Evolutionary conservation across 1,284 basidiomycete genomes (phyloP).

Genomic region (Heterobasidion annosum): DNA sequence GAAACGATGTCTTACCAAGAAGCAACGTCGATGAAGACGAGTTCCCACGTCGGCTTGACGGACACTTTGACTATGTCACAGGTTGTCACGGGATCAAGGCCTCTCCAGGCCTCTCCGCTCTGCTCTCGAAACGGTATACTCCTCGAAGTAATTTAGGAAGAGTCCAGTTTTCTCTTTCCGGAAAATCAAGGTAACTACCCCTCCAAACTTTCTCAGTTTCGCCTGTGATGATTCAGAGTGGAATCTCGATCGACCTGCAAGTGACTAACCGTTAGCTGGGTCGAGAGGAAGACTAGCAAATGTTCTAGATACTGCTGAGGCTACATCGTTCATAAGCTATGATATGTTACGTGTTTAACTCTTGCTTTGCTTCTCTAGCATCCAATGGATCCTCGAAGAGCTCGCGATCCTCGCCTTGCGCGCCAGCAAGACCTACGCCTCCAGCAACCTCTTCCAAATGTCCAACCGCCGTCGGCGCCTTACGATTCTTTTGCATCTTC

Average conservation of each 20-base stretch:
- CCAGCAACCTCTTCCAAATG: constrained; percentile 39
- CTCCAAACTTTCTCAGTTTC: neutral
- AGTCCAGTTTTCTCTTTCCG: neutral
- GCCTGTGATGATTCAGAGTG: constrained; percentile 78
- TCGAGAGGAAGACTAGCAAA: constrained; percentile 59
- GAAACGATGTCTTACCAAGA: no score
- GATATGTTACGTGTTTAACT: constrained; percentile 6
- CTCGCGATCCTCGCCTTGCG: constrained; percentile 68
- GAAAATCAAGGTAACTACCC: neutral
- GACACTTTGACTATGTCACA: no score
- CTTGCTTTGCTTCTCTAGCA: constrained; percentile 7
- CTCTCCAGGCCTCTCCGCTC: no score
- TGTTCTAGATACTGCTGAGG: constrained; percentile 90
- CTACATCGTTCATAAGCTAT: constrained; percentile 1
- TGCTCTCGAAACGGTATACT: no score
- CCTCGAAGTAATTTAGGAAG: no score
- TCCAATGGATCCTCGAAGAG: constrained; percentile 69
- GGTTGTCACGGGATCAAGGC: no score
- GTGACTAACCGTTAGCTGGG: constrained; percentile 32
- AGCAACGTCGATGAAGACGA: no score
- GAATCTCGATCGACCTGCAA: constrained; percentile 66
- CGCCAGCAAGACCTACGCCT: constrained; percentile 57
- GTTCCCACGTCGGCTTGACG: no score
- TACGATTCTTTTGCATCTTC: constrained; percentile 18
- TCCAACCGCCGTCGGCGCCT: constrained; percentile 8